Base-by-base conservation (phyloP, 2,329 filamentous ascomycete genomes). In the Beauveria rudraprayagi region DNA sequence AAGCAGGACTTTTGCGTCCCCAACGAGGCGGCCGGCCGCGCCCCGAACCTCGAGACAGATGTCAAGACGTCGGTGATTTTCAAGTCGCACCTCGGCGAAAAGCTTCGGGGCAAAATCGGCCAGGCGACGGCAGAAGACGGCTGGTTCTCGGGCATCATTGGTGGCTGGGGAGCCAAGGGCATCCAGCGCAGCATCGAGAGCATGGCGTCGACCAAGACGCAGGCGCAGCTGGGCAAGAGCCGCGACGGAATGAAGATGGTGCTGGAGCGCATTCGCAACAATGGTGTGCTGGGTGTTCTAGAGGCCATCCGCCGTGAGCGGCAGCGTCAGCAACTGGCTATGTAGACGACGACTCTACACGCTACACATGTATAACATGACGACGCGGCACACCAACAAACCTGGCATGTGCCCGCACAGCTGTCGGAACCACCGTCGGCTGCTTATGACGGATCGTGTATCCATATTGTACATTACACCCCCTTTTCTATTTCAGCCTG, bases 221-320 rank as follows among this genome's bases (percentile, higher is more conserved):
- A 88, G 65, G 87, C 89, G 67, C 89, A 90, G 70, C 81, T 93
- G 67, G 86, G 87, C 56, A 92, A 92, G 76, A 90, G 89, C 66
- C 85, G 88, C 55, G 88, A 92, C 71, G 90, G 90, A 54, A 93
- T 94, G 90, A 86, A 84, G 61, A 84, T 92, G 43, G 90, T 94
- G 9, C 79, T 94, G 24, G 88, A 92, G 73, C 80, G 90, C 53
- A 75, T 86, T 57, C 79, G 83, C 53, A 82, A 83, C 71, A 83
- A 79, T 46, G 81, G 82, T 34, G 78, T 84, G 61, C 80, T 84
- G 60, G 80, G 81, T 44, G 81, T 85, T 34, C 72, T 86, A 40
- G 83, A 86, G 70, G 77, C 81, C 55, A 74, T 82, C 65, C 77
- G 82, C 47, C 70, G 75, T 48, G 76, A 78, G 64, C 75, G 76